Evolutionary conservation across 2,329 filamentous ascomycete genomes (phyloP), one percentile per base, ranked within the genome.

Genomic region (Colletotrichum melonis): DNA sequence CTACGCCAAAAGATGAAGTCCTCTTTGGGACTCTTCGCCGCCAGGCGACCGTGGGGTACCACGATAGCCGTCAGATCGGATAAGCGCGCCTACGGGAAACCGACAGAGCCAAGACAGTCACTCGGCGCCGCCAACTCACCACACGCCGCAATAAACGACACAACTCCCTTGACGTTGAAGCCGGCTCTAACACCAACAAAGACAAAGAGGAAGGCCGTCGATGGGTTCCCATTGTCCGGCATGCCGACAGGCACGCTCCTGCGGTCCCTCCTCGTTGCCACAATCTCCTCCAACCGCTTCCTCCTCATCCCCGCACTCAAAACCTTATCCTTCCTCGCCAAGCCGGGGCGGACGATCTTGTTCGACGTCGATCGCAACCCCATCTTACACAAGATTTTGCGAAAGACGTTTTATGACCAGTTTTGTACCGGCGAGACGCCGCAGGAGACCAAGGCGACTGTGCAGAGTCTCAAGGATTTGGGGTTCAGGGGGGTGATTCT

Each of bases 401-500:
- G 86, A 77, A 82, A 84, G 71, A 89, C 88, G 0, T 88, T 87
- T 4, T 86, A 81, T 76, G 87, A 88, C 49, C 89, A 91, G 67
- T 91, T 90, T 79, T 91, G 89, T 75, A 86, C 87, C 0, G 89
- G 89, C 1, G 86, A 87, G 76, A 86, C 84, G 30, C 80, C 81
- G 14, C 77, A 80, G 0, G 86, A 90, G 79, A 86, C 89, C 0
- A 80, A 81, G n/a, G 78, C 78, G 22, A 86, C 82, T 0, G 84
- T 85, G 67, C 80, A 80, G 11, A 79, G 84, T n/a, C 76, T 89
- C 30, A 83, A 86, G 60, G 78, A 82, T 8, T 81, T 89, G 62
- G 88, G 88, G 0, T 90, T 89, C 76, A 81, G 84, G 16, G 88
- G 88, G 4, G 85, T 89, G n/a, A 88, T 90, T 11, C 82, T 90